Evolutionary conservation across 1,284 basidiomycete species (phyloP).

Genomic region (Moniliophthora roreri): DNA sequence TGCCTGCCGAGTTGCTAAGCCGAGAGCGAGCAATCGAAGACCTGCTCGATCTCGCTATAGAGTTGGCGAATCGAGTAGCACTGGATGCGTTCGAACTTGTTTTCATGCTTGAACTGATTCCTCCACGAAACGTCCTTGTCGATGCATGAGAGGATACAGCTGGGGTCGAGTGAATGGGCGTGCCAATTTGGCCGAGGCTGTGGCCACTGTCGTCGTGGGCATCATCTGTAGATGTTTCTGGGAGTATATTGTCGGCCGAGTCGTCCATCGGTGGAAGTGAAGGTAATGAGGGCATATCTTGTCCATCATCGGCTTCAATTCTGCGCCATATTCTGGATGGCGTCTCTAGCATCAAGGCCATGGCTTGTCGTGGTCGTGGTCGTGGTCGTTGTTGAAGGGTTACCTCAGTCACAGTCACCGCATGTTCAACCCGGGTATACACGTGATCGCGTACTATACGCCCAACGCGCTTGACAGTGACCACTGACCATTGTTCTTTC

Average conservation of each 20-base stretch:
- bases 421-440: neutral
- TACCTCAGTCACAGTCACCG: neutral
- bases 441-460: conserved; percentile 3
- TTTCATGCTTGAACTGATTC: conserved; percentile 43
- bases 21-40: conserved; percentile 36
- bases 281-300: conserved; percentile 76
- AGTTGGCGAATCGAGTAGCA: conserved; percentile 70
- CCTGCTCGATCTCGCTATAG: conserved; percentile 54
- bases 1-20: conserved; percentile 11
- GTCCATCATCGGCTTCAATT: conserved; percentile 66
- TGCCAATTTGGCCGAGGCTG: conserved; percentile 24
- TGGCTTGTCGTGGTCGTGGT: conserved; percentile 20
- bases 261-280: conserved; percentile 70
- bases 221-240: conserved; percentile 25
- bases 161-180: conserved; percentile 68
- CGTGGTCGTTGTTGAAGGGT: neutral
- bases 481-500: neutral
- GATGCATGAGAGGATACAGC: conserved; percentile 44
- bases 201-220: conserved; percentile 30
- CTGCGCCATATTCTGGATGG: conserved; percentile 79
- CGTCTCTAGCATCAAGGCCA: conserved; percentile 64
- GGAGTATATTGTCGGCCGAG: conserved; percentile 38
- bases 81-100: conserved; percentile 58
- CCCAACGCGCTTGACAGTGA: neutral
- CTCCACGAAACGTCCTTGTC: conserved; percentile 1